Conservation (phyloP, 371 early-diverging fungal genomes). For the Mucor lusitanicus region DNA sequence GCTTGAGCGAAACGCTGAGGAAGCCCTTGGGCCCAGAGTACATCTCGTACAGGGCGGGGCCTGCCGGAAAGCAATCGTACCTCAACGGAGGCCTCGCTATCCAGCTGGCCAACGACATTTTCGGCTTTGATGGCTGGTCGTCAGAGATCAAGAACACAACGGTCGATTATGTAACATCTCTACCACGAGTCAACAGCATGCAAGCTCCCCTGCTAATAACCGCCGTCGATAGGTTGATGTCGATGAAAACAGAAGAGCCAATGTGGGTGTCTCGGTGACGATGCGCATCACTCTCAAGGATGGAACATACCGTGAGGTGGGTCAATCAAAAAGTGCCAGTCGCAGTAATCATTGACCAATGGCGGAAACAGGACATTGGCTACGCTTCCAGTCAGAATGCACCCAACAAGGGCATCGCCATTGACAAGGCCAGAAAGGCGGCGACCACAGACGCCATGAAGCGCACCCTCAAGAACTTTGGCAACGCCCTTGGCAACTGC, state of each 20-base stretch:
- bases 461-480: constrained; percentile 92
- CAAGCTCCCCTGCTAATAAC: too few relatives aligned
- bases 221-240: constrained; percentile 41
- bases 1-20: background rate
- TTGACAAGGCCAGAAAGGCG: constrained; percentile 97
- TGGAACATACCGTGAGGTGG: constrained; percentile 92
- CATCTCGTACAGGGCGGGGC: constrained; percentile 15
- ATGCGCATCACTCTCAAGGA: constrained; percentile 91
- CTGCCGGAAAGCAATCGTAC: constrained; percentile 69
- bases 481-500: constrained; percentile 95
- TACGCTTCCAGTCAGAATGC: constrained; percentile 73
- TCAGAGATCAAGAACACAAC: constrained; percentile 73
- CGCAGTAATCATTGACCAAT: background rate
- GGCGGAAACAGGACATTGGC: constrained; percentile 45
- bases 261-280: constrained; percentile 81
- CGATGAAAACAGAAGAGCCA: constrained; percentile 53
- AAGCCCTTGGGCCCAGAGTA: constrained; percentile 23
- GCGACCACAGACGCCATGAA: constrained; percentile 97
- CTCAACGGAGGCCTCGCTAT: constrained; percentile 93
- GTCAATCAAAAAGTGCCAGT: background rate
- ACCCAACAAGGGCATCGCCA: constrained; percentile 79
- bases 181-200: too few relatives aligned
- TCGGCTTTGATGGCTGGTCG: constrained; percentile 99
- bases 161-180: constrained; percentile 73
- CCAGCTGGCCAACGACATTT: constrained; percentile 93